Base-by-base conservation (phyloP, 176 grass and related monocot genomes). In the Thalia dealbata region DNA sequence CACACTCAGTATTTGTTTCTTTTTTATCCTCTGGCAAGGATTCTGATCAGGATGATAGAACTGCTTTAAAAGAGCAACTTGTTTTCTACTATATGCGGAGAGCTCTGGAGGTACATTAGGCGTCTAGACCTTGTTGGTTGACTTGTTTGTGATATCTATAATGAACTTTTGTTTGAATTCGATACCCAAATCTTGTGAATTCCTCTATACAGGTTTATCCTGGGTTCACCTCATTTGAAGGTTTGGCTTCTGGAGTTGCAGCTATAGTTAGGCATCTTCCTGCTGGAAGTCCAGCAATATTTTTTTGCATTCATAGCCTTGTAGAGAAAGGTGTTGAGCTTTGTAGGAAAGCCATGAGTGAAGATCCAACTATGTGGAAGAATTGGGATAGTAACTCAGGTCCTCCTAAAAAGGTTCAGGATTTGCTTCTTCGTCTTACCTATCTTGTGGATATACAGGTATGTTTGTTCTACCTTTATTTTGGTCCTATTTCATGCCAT, bases 391-490 rank as follows among this genome's bases (percentile, higher is more conserved):
- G 76, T n/a, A 92, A 80, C 78, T 91, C 79, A 46, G 87, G 86
- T 50, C 95, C 95, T 42, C 90, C 87, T 75, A 93, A 93, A 73
- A 97, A 91, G 78, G 64, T 83, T n/a, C 67, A 42, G 41, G 87
- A 97, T 81, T 69, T 97, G 67, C 81, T 88, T 72, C 90, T 92
- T 55, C 83, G 71, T 52, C 90, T 97, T 35, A 77, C 88, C 71
- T 88, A 84, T 86, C 81, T 97, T 28, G 81, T 92, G 21, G 95
- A 97, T 88, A 91, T 97, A 86, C 90, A 97, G 90, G 95, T 97
- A 86, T 28, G 24, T 46, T 11, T 65, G 12, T 50, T 38, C 24
- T 56, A 2, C 0, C 41, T 75, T 42, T 24, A 22, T 3, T 52
- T 64, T 23, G 28, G 43, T 51, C 15, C 56, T 64, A 50, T 63